Base-by-base conservation (phyloP, 371 early-diverging fungal genomes). In the Circinella minor region DNA sequence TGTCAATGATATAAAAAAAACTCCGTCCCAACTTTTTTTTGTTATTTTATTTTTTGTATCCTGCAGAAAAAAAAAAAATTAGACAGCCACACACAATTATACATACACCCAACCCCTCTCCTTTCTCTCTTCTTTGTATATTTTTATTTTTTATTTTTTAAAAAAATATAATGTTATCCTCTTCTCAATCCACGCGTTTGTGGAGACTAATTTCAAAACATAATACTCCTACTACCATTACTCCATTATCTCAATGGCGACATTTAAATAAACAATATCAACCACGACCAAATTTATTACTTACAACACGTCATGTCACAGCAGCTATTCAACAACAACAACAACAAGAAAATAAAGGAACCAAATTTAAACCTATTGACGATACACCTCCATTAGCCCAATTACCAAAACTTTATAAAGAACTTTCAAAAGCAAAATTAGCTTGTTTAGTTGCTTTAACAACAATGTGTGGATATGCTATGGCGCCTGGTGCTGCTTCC, bases 391-490 rank as follows among this genome's bases (percentile, higher is more conserved):
- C 84, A 9, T 47, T 78, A 20, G 36, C 71, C 1, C 76, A 84
- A 65, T 36, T 89, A n/a, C 81, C 88, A 8, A 73, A 79, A 27
- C 75, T 85, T 34, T 91, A 91, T 67, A 81, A 85, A 69, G 89
- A 89, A 65, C 81, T 91, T 0, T 65, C 92, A 51, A 98, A 98
- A 75, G 90, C 91, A 13, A 93, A 94, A 68, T 85, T 98, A 17
- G 93, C 94, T 20, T 92, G 92, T 4, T 84, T 98, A 47, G 98
- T 98, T 4, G 93, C 95, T 1, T 82, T 98, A 71, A 96, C 98
- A 0, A 91, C 97, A 2, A 96, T 98, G 97, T 88, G 92, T 57
- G 99, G 99, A 4, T 98, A 94, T 76, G 98, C 98, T 17, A 83
- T 97, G 71, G 94, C 97, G 9, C 96, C 98, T 4, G 93, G 92